phyloP scores from a whole-genome alignment of 768 basidiomycete species.

The Hericium rajendrae region DNA sequence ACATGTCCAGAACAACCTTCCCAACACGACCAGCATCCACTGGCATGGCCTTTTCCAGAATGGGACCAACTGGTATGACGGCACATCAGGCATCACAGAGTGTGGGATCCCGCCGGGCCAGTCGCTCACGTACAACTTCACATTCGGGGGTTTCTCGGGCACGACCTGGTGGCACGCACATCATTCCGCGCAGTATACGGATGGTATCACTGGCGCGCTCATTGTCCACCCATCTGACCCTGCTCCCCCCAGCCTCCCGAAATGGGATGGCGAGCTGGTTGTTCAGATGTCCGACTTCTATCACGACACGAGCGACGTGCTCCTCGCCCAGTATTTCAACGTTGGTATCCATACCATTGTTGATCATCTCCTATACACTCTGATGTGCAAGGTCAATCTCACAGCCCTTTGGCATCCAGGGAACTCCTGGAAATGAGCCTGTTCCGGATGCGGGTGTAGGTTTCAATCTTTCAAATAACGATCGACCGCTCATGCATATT shows the following conservation, averaged over 20 bases:
- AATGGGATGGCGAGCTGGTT: slow-evolving; percentile 31
- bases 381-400: background rate
- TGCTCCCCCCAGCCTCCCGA: slow-evolving; percentile 20
- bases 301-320: slow-evolving; percentile 17
- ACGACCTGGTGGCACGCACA: slow-evolving; percentile 42
- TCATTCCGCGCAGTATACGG: slow-evolving; percentile 30
- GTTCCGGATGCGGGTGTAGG: slow-evolving; percentile 24
- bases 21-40: slow-evolving; percentile 26
- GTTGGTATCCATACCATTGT: slow-evolving; percentile 6
- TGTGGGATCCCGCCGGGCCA: slow-evolving; percentile 45
- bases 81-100: slow-evolving; percentile 36
- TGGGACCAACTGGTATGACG: slow-evolving; percentile 40
- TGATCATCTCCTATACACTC: background rate
- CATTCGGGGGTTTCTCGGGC: slow-evolving; percentile 33
- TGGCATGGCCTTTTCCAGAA: slow-evolving; percentile 31
- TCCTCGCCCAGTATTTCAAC: slow-evolving; percentile 18
- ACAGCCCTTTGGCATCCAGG: slow-evolving; percentile 22
- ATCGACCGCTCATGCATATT: background rate
- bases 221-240: slow-evolving; percentile 33
- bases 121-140: slow-evolving; percentile 34
- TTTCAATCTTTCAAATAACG: background rate
- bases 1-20: slow-evolving; percentile 26
- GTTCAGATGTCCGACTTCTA: slow-evolving; percentile 28
- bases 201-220: slow-evolving; percentile 40
- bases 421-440: slow-evolving; percentile 24